Conservation (phyloP, 495 filamentous ascomycete species). For the Neurospora sp. region DNA sequence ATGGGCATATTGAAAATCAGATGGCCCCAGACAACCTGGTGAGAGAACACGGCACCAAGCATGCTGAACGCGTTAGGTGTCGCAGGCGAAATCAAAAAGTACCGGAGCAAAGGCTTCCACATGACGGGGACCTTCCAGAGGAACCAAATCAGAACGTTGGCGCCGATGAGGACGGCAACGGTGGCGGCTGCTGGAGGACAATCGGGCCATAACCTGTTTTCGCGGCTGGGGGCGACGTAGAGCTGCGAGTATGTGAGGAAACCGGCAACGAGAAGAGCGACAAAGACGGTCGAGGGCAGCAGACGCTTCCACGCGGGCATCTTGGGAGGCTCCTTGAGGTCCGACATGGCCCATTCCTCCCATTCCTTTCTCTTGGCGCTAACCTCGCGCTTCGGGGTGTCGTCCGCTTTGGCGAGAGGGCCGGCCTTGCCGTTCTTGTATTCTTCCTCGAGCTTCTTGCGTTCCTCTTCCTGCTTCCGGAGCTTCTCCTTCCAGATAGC, state of each 20-base stretch:
- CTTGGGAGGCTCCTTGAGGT: slow-evolving; percentile 36
- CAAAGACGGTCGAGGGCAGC: slow-evolving; percentile 51
- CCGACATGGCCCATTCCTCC: slow-evolving; percentile 25
- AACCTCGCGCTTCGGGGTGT: slow-evolving; percentile 16
- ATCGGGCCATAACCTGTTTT: slow-evolving; percentile 58
- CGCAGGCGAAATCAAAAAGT: slow-evolving; percentile 62
- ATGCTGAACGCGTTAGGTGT: slow-evolving; percentile 55
- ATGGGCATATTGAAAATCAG: slow-evolving; percentile 59
- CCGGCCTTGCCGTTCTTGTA: slow-evolving; percentile 33
- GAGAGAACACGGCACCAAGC: slow-evolving; percentile 68
- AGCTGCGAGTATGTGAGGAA: slow-evolving; percentile 44
- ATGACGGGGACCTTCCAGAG: slow-evolving; percentile 59
- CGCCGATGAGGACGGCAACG: slow-evolving; percentile 50
- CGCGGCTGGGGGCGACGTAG: slow-evolving; percentile 52
- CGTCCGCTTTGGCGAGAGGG: slow-evolving; percentile 36
- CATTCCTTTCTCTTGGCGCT: slow-evolving; percentile 29
- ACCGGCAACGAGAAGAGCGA: slow-evolving; percentile 38
- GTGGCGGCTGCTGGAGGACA: slow-evolving; percentile 75
- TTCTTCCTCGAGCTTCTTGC: slow-evolving; percentile 39
- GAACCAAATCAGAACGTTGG: slow-evolving; percentile 52
- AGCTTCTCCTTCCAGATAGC: slow-evolving; percentile 36
- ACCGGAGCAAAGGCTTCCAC: slow-evolving; percentile 67
- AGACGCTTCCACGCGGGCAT: slow-evolving; percentile 49
- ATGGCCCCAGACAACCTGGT: slow-evolving; percentile 55
- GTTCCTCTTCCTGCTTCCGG: slow-evolving; percentile 39